Conservation (phyloP, 176 grass and related monocot species). For the Eragrostis nindensis region DNA sequence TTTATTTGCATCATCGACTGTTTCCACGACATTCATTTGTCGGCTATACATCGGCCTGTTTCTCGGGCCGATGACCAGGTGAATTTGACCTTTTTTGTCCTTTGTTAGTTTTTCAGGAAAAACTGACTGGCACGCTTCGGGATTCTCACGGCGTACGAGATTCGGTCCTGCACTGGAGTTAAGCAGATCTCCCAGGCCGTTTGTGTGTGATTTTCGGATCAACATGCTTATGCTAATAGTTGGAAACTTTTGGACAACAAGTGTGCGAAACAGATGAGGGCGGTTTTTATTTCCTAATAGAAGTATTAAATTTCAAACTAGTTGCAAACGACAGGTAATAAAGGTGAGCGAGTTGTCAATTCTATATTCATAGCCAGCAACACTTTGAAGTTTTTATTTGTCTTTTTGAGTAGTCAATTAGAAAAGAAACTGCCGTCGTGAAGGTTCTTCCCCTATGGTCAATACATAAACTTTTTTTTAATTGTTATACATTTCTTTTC, state of each 20-base stretch:
- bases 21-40: no score
- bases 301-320: constrained; percentile 41
- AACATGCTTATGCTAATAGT: background rate
- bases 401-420: constrained; percentile 37
- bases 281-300: constrained; percentile 9
- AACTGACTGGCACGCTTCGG: no score
- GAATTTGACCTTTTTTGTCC: background rate
- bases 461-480: constrained; percentile 15
- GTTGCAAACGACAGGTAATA: constrained; percentile 37
- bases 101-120: no score
- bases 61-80: no score
- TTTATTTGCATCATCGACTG: no score
- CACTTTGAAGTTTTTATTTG: constrained; percentile 8
- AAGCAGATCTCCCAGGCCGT: no score
- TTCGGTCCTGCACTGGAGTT: no score
- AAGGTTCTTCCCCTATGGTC: constrained; percentile 20
- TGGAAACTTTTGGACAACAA: constrained; percentile 2
- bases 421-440: background rate
- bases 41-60: no score
- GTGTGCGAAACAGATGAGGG: constrained; percentile 22
- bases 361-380: background rate
- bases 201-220: no score
- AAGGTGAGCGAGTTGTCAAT: constrained; percentile 21
- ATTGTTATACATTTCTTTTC: background rate
- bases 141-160: no score